phyloP scores from a whole-genome alignment of 768 basidiomycete genomes.

The Termitomyces sp. region DNA sequence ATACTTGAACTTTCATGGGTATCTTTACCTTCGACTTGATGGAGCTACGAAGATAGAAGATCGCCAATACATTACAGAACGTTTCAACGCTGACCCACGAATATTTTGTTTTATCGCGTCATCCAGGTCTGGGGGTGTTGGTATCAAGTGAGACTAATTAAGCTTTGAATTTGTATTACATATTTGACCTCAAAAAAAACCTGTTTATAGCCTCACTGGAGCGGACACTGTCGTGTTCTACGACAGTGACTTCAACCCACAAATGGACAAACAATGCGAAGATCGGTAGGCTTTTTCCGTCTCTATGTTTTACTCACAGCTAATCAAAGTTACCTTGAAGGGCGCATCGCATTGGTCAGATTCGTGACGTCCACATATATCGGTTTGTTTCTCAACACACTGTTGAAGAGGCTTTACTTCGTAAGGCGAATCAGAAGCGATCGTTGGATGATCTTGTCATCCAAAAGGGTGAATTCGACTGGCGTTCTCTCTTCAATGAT shows the following conservation, averaged over 20 bases:
- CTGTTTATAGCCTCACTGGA: slow-evolving; percentile 58
- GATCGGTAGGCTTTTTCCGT: slow-evolving; percentile 55
- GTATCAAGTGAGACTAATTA: slow-evolving; percentile 72
- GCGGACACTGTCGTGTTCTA: slow-evolving; percentile 98
- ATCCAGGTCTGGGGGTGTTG: slow-evolving; percentile 77
- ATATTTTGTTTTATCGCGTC: slow-evolving; percentile 89
- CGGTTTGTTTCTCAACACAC: slow-evolving; percentile 87
- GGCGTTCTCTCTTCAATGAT: slow-evolving; percentile 78
- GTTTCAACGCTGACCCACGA: slow-evolving; percentile 73
- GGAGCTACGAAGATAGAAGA: slow-evolving; percentile 96
- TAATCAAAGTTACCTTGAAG: slow-evolving; percentile 28
- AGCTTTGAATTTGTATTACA: background rate
- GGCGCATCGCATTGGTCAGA: slow-evolving; percentile 98
- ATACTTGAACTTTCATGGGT: slow-evolving; percentile 89
- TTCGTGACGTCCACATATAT: slow-evolving; percentile 94
- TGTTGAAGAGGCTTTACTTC: slow-evolving; percentile 94
- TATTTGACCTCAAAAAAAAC: slow-evolving; percentile 8
- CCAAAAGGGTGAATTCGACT: slow-evolving; percentile 92
- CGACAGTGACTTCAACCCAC: slow-evolving; percentile 95
- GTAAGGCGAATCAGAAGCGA: slow-evolving; percentile 97
- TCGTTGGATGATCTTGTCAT: slow-evolving; percentile 88
- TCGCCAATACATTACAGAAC: slow-evolving; percentile 85
- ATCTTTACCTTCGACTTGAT: slow-evolving; percentile 90
- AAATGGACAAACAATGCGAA: slow-evolving; percentile 97
- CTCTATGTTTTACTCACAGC: background rate